phyloP scores from a whole-genome alignment of 257 asterid genomes.

The Apocynum venetum region DNA sequence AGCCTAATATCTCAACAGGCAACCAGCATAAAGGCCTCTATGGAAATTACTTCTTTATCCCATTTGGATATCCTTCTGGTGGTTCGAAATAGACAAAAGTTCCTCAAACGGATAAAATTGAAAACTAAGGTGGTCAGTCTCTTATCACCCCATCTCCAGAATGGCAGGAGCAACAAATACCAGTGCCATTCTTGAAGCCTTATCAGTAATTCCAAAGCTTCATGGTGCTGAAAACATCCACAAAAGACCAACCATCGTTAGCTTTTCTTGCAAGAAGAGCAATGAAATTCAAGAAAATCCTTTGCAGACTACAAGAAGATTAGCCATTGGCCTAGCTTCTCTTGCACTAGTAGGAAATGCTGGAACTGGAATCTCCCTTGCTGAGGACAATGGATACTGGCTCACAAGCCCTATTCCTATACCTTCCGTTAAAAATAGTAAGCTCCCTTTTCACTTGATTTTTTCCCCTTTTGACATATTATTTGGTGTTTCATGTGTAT shows the following conservation, averaged over 20 bases:
- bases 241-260: conserved; percentile 17
- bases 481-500: neutral
- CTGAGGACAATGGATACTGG: conserved; percentile 72
- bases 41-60: neutral
- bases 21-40: too few species aligned
- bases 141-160: neutral
- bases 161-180: conserved; percentile 46
- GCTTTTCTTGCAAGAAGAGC: conserved; percentile 23
- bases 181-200: conserved; percentile 39
- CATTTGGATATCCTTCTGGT: conserved; percentile 18
- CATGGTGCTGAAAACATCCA: conserved; percentile 11
- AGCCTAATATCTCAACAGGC: too few species aligned
- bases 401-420: conserved; percentile 54
- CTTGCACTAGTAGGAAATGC: conserved; percentile 34
- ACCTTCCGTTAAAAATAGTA: conserved; percentile 50
- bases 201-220: conserved; percentile 30
- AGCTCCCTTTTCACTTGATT: neutral
- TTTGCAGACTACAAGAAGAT: conserved; percentile 37
- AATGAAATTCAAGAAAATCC: conserved; percentile 22
- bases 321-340: conserved; percentile 44
- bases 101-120: neutral
- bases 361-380: conserved; percentile 30
- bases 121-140: neutral
- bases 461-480: too few species aligned
- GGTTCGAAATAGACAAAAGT: conserved; percentile 6